Percentiles rank a stretch among this genome's conserved stretches.
These are phyloP conservation scores for Curvularia lunata DNA, from an alignment of 2,329 filamentous ascomycete genomes.

Conservation along the genomic window DNA sequence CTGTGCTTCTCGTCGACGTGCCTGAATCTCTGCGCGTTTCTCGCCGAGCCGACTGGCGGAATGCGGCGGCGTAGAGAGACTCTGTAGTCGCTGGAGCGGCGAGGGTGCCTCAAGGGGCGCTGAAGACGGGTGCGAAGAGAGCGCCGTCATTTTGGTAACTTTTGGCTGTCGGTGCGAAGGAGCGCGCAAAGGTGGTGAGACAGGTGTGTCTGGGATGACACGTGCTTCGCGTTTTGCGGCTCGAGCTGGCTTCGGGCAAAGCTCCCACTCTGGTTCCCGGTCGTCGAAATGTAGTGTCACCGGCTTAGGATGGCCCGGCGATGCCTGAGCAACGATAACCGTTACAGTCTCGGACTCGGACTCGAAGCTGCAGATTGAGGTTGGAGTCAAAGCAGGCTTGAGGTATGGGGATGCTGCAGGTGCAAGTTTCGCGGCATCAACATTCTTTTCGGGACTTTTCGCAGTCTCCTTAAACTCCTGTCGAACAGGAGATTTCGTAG, in stretches of 20 bases:
- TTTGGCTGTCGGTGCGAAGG: conserved; percentile 29
- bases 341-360: conserved; percentile 41
- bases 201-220: not conserved
- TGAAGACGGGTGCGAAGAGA: conserved; percentile 39
- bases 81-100: conserved; percentile 28
- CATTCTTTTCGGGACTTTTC: conserved; percentile 11
- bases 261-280: conserved; percentile 43
- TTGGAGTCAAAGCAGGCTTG: conserved; percentile 33
- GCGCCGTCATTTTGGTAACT: conserved; percentile 36
- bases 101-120: conserved; percentile 33
- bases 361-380: conserved; percentile 38
- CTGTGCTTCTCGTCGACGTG: conserved; percentile 9
- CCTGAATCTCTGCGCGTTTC: conserved; percentile 17
- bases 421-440: conserved; percentile 12
- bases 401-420: conserved; percentile 21
- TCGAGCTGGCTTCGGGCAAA: conserved; percentile 29
- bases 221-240: conserved; percentile 19
- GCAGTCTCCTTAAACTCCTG: conserved; percentile 28
- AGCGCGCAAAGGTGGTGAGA: conserved; percentile 19
- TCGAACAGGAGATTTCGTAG: conserved; percentile 37
- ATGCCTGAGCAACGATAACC: conserved; percentile 30
- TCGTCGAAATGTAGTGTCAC: conserved; percentile 33
- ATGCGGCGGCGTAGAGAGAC: conserved; percentile 26
- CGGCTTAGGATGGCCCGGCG: conserved; percentile 16
- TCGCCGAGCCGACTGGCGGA: conserved; percentile 25